These are phyloP conservation scores for Geotrichum australiense DNA, from an alignment of 1,139 yeast species.

Conservation along the genomic window DNA sequence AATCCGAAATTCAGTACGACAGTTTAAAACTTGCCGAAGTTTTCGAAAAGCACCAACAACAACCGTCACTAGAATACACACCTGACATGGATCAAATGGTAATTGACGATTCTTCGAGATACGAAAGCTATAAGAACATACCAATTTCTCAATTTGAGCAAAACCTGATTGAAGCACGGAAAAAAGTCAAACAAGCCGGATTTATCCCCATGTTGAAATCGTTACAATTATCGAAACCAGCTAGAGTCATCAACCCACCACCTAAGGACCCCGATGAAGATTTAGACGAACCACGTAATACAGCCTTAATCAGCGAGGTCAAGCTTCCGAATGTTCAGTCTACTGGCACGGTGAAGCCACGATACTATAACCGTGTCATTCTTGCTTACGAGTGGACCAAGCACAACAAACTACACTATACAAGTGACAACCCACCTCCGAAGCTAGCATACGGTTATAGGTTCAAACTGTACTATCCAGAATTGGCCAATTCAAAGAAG, in stretches of 20 bases:
- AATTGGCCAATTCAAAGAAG: slow-evolving; percentile 24
- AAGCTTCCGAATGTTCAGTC: slow-evolving; percentile 21
- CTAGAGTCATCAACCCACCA: not conserved
- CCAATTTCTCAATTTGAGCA: not conserved
- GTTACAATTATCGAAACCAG: not conserved
- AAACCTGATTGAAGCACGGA: not conserved
- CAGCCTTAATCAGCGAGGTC: slow-evolving; percentile 10
- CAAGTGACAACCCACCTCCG: slow-evolving; percentile 35
- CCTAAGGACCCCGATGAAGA: slow-evolving; percentile 4
- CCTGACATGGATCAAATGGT: slow-evolving; percentile 18
- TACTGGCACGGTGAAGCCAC: slow-evolving; percentile 28
- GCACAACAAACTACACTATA: slow-evolving; percentile 35
- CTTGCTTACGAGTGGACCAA: slow-evolving; percentile 36
- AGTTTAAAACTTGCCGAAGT: slow-evolving; percentile 10
- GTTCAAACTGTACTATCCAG: slow-evolving; percentile 36
- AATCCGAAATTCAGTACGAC: slow-evolving; percentile 18
- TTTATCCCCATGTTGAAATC: not conserved
- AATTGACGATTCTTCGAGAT: not conserved
- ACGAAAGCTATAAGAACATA: not conserved
- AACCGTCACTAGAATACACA: slow-evolving; percentile 11
- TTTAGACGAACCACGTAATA: too few species aligned
- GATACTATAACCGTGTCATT: slow-evolving; percentile 31
- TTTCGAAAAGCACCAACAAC: slow-evolving; percentile 4
- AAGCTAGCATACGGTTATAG: slow-evolving; percentile 36
- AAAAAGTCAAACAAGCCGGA: not conserved